Evolutionary conservation across 2,329 filamentous ascomycete species (phyloP), one percentile per base, ranked within the genome.

Genomic region (Ophiostoma sp.): DNA sequence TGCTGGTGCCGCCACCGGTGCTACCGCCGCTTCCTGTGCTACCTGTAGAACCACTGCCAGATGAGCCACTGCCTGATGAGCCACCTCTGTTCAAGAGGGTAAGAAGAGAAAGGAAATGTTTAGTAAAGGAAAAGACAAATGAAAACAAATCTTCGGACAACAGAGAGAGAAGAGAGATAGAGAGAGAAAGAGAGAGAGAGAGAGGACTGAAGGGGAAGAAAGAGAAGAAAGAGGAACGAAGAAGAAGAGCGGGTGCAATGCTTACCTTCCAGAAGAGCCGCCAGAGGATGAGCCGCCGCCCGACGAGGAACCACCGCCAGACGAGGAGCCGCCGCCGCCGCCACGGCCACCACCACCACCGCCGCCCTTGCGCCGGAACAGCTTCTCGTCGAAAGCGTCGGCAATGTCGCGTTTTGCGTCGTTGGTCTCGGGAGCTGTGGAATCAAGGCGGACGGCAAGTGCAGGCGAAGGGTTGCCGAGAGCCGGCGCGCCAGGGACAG

Each of bases 361-460:
- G 66, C 89, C 89, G 48, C 89, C 89, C 77, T 87, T 87, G 75
- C 89, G 85, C 83, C 89, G 90, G 82, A 84, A 89, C 28, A 90
- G 80, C 42, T 71, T 72, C 68, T 74, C 73, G 45, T 72, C 28
- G 50, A 75, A 28, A 6, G 64, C 22, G 4, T 73, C 69, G 76
- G 77, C 61, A 71, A 57, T 48, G 52, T 71, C 72, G 61, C 69
- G 69, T 25, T 55, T 72, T 12, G 73, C 73, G 73, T 76, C 73
- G 22, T 73, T 61, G 64, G 76, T 61, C 31, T 61, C 22, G 39
- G 50, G 8, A 11, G 63, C 2, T 5, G 63, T 28, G 4, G 63
- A 39, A 3, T 68, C 50, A n/a, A 61, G 8, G 19, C 33, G 72
- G 22, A 19, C 71, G 9, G 69, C 72, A 4, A 71, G 50, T 9